These are phyloP conservation scores for Diplodia corticola DNA, from an alignment of 2,329 filamentous ascomycete species.

Conservation along the genomic window DNA sequence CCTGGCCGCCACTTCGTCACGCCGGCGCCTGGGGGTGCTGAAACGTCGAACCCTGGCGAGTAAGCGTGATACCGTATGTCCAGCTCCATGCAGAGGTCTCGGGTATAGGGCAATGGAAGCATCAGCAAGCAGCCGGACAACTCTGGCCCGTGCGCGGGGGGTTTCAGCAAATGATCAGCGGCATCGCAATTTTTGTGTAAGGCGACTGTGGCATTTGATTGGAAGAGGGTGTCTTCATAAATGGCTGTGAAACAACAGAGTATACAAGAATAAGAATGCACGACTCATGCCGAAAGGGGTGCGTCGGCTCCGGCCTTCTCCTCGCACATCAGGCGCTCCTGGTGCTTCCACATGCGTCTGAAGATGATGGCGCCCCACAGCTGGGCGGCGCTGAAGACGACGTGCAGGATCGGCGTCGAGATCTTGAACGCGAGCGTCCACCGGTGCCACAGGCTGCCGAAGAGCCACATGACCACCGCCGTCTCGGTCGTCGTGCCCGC, in stretches of 20 bases:
- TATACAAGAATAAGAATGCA: too few relatives aligned
- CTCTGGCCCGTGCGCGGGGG: background rate
- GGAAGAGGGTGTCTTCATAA: background rate
- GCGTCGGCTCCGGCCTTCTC: background rate
- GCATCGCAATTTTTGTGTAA: too few relatives aligned
- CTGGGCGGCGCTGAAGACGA: conserved; percentile 46
- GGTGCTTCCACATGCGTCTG: conserved; percentile 41
- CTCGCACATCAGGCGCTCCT: conserved; percentile 25
- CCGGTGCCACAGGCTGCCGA: conserved; percentile 44
- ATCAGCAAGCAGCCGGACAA: background rate
- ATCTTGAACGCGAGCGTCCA: conserved; percentile 49
- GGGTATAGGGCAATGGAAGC: background rate
- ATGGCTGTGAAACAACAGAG: background rate
- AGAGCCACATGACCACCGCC: conserved; percentile 47
- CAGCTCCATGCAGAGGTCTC: background rate
- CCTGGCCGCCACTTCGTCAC: background rate
- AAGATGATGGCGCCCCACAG: conserved; percentile 47
- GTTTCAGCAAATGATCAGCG: background rate
- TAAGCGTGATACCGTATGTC: background rate
- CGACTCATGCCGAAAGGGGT: background rate
- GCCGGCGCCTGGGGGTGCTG: background rate
- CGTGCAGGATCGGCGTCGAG: conserved; percentile 45
- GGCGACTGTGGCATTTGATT: background rate
- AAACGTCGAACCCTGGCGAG: background rate
- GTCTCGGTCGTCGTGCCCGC: conserved; percentile 45